Percentiles rank a stretch among this genome's conserved stretches.
These are phyloP conservation scores for Paraphaeosphaeria sporulosa DNA, from an alignment of 2,329 filamentous ascomycete species.

Conservation along the genomic window DNA sequence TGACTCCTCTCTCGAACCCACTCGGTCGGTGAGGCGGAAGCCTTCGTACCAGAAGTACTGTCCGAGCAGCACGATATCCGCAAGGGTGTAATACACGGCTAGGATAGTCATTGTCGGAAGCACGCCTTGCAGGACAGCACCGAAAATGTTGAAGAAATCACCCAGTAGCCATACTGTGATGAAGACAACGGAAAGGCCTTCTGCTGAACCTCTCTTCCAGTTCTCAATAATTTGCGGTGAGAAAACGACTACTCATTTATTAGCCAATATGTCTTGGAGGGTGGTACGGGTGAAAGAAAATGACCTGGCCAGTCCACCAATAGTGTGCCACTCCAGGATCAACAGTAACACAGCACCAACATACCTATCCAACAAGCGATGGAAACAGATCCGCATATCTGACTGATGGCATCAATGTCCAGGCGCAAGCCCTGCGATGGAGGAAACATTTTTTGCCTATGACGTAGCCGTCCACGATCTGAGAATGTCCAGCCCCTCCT, in stretches of 20 bases:
- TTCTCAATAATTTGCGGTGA: conserved; percentile 97
- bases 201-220: conserved; percentile 82
- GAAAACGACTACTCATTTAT: conserved; percentile 72
- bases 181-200: conserved; percentile 90
- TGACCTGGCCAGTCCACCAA: not conserved
- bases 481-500: not conserved
- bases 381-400: conserved; percentile 92
- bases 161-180: conserved; percentile 91
- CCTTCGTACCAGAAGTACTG: conserved; percentile 98
- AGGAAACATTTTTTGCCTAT: conserved; percentile 58
- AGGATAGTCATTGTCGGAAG: conserved; percentile 94
- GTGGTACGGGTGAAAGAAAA: not conserved
- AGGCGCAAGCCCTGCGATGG: conserved; percentile 68
- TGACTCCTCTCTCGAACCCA: conserved; percentile 26
- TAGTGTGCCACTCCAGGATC: not conserved
- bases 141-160: conserved; percentile 96
- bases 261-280: conserved; percentile 13
- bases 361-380: conserved; percentile 89
- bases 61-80: conserved; percentile 83
- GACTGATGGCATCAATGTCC: conserved; percentile 88
- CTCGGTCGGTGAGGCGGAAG: conserved; percentile 60
- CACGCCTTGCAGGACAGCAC: conserved; percentile 89
- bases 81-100: conserved; percentile 92
- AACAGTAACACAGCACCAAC: conserved; percentile 2
- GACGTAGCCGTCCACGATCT: conserved; percentile 30